These are phyloP conservation scores for Wallemia hederae DNA, from an alignment of 1,284 basidiomycete species.

Conservation along the genomic window DNA sequence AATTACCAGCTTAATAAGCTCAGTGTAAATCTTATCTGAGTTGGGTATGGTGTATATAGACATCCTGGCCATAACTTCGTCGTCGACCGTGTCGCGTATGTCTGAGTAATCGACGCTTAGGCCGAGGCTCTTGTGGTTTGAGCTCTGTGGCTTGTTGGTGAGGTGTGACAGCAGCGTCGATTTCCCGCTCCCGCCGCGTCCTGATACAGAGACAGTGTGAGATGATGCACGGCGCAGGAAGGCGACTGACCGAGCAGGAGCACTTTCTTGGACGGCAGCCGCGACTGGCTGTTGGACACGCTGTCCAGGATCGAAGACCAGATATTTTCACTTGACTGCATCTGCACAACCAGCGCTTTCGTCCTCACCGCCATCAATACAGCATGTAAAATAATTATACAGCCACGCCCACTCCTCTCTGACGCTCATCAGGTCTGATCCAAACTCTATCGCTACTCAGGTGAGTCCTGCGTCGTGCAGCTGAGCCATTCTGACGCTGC, in stretches of 20 bases:
- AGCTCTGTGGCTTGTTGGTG: not conserved
- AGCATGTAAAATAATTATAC: not conserved
- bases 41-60: not conserved
- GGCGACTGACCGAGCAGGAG: not conserved
- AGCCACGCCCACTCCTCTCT: not conserved
- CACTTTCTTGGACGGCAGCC: not conserved
- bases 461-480: slow-evolving; percentile 7
- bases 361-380: not conserved
- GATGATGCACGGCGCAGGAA: not conserved
- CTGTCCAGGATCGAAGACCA: not conserved
- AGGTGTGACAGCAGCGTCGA: not conserved
- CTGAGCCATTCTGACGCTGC: slow-evolving; percentile 3
- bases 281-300: not conserved
- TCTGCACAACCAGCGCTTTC: not conserved
- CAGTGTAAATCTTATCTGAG: not conserved
- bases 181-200: not conserved
- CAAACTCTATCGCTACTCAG: slow-evolving; percentile 23
- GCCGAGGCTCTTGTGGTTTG: not conserved
- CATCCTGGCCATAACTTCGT: not conserved
- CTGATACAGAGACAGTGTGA: not conserved
- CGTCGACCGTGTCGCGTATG: not conserved
- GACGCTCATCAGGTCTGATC: slow-evolving; percentile 45
- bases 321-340: slow-evolving; percentile 1
- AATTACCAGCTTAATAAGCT: not conserved
- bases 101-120: not conserved